Conservation (phyloP, 352 stramenopile genomes). For the Blastocystis sp. region DNA sequence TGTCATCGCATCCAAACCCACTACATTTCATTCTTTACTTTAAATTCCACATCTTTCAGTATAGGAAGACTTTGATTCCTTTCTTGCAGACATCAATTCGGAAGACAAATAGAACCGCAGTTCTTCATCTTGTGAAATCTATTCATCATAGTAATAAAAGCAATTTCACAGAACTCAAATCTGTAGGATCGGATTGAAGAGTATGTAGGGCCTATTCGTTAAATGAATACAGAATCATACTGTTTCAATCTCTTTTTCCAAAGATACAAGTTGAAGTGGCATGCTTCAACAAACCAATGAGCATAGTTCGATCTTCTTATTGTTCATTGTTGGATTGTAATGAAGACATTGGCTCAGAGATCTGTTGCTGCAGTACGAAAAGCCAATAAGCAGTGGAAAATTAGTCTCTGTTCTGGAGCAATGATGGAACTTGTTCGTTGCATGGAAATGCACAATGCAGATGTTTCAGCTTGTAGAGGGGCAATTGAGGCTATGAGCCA, state of each 20-base stretch:
- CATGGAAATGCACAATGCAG: conserved; percentile 46
- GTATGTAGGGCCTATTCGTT: background rate
- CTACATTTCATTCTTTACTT: background rate
- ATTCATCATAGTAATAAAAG: background rate
- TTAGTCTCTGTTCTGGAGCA: conserved; percentile 50
- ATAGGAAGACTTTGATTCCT: background rate
- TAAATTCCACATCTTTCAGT: background rate
- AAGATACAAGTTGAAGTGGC: background rate
- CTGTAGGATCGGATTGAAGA: background rate
- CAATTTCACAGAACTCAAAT: background rate
- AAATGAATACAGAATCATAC: background rate
- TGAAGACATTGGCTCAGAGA: conserved; percentile 49
- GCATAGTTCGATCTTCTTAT: background rate
- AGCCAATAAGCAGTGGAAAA: conserved; percentile 56
- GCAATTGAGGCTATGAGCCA: conserved; percentile 23
- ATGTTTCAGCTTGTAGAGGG: conserved; percentile 27
- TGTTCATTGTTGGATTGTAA: background rate
- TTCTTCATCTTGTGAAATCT: background rate
- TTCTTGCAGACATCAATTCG: background rate
- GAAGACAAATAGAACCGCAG: background rate
- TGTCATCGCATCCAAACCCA: background rate
- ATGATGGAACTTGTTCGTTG: conserved; percentile 59
- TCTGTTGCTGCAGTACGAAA: conserved; percentile 44
- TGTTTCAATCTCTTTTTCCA: background rate
- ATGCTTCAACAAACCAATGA: background rate